Percentiles rank a stretch among this genome's conserved stretches.
Conservation (phyloP, 1,284 basidiomycete genomes). For the Afroboletus lepidellus region DNA sequence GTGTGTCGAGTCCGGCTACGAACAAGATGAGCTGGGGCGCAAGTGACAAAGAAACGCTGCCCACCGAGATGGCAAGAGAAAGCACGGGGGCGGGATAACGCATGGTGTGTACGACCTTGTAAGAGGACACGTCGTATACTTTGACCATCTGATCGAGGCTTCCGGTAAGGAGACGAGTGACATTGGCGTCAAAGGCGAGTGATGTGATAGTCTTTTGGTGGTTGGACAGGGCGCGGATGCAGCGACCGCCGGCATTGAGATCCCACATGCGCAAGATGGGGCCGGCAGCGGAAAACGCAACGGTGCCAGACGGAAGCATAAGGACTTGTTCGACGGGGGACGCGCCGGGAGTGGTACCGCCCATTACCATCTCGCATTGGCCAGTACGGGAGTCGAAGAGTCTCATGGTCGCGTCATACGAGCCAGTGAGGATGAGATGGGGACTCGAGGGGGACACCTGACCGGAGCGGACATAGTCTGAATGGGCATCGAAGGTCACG, state of each 20-base stretch:
- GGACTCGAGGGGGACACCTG: slow-evolving; percentile 83
- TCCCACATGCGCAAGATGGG: slow-evolving; percentile 97
- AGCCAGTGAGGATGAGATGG: slow-evolving; percentile 86
- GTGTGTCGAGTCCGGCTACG: slow-evolving; percentile 92
- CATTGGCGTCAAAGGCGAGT: slow-evolving; percentile 75
- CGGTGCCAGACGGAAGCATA: slow-evolving; percentile 90
- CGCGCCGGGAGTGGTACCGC: slow-evolving; percentile 45
- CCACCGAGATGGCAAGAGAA: slow-evolving; percentile 84
- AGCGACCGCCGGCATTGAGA: slow-evolving; percentile 87
- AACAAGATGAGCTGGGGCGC: slow-evolving; percentile 13
- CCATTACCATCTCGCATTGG: slow-evolving; percentile 82
- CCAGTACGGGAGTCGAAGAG: slow-evolving; percentile 88
- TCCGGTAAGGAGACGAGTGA: slow-evolving; percentile 83
- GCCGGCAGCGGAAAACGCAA: slow-evolving; percentile 85
- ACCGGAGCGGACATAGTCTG: slow-evolving; percentile 95
- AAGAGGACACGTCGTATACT: slow-evolving; percentile 93
- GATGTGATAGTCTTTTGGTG: slow-evolving; percentile 98
- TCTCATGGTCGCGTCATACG: slow-evolving; percentile 91
- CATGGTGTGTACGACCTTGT: slow-evolving; percentile 98
- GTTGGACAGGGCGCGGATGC: slow-evolving; percentile 87
- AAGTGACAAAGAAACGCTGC: slow-evolving; percentile 3
- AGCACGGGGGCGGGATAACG: slow-evolving; percentile 94
- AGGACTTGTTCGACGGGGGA: slow-evolving; percentile 92
- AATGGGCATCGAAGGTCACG: slow-evolving; percentile 80
- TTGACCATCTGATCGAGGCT: slow-evolving; percentile 97